Base-by-base conservation (phyloP, 176 grass and related monocot genomes). In the Hsuehochloa calcarea region DNA sequence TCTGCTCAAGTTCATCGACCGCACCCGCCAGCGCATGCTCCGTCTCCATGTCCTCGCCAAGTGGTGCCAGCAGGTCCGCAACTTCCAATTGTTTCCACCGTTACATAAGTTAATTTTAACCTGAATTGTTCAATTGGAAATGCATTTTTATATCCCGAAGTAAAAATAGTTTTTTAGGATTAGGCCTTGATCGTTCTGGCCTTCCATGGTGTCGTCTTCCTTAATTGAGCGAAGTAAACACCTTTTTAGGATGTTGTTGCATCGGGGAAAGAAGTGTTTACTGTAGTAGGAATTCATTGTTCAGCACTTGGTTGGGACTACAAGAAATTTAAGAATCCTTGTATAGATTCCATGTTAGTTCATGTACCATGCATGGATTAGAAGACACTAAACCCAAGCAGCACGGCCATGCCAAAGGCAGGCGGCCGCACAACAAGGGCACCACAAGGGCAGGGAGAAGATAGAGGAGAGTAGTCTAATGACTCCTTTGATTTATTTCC, bases 31-130 rank as follows among this genome's bases (percentile, higher is more conserved):
- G 90, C 93, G 97, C 70, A 99, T 99, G 93, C 97, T 99, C 61
- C 97, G 97, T 31, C 91, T 99, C 66, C 93, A 99, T 65, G 97
- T 99, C 38, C 96, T 99, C 10, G 90, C 93, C 90, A 99, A 99
- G 79, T 99, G 97, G 97, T 99, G 97, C 67, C 92, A 94, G 78
- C 97, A 99, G 97, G 97, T 98, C 27, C 10, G 76, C 61, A 79
- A 19, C 58, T 45, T 2, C 31, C 59, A 79, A 79, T 31, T 79
- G 41, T 17, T 62, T 16, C n/a, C n/a, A 11, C 17, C 39, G 4
- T 11, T 26, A 1, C 27, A 78, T 62, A 78, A 45, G 38, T 51
- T 12, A 45, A 4, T 27, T 20, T 7, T 13, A 12, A 6, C 39
- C 9, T 50, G 15, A 68, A 39, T 66, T 47, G 40, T 58, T 85